Percentiles rank a stretch among this genome's conserved stretches.
Evolutionary conservation across 495 filamentous ascomycete genomes (phyloP).

Genomic region (Astrothelium subdiscretum): DNA sequence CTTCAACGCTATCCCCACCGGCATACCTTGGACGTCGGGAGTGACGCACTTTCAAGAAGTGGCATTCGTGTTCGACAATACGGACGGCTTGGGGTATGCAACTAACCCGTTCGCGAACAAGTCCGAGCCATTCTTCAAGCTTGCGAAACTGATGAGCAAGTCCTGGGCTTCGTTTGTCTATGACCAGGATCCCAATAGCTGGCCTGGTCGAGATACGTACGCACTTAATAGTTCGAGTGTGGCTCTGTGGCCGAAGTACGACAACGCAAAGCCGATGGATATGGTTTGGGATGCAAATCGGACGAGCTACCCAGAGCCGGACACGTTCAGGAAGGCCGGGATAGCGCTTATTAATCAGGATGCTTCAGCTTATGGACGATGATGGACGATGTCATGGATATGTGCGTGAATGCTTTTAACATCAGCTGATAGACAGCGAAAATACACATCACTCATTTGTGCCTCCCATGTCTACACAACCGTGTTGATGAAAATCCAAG

Average conservation of each 20-base stretch:
- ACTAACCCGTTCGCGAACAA: constrained; percentile 37
- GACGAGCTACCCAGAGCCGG: constrained; percentile 37
- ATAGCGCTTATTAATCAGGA: constrained; percentile 30
- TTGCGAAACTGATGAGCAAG: constrained; percentile 41
- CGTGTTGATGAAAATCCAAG: too few species aligned
- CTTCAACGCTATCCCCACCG: constrained; percentile 42
- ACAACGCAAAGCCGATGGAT: constrained; percentile 18
- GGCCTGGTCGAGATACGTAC: constrained; percentile 4
- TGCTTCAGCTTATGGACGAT: constrained; percentile 24
- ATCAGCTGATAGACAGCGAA: too few species aligned
- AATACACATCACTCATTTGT: too few species aligned
- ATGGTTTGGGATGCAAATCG: constrained; percentile 40
- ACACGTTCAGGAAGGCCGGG: constrained; percentile 37
- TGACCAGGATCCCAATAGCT: constrained; percentile 38
- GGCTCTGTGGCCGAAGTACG: constrained; percentile 24
- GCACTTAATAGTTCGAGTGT: background rate
- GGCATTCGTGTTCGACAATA: constrained; percentile 49
- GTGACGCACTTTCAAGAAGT: constrained; percentile 52
- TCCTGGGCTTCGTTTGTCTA: constrained; percentile 46
- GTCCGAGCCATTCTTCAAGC: constrained; percentile 32
- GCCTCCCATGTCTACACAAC: too few species aligned
- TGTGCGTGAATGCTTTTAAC: too few species aligned
- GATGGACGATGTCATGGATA: too few species aligned
- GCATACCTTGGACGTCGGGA: constrained; percentile 27
- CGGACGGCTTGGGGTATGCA: constrained; percentile 36